phyloP scores from a whole-genome alignment of 2,329 filamentous ascomycete genomes.

The Penicillium nordicum region DNA sequence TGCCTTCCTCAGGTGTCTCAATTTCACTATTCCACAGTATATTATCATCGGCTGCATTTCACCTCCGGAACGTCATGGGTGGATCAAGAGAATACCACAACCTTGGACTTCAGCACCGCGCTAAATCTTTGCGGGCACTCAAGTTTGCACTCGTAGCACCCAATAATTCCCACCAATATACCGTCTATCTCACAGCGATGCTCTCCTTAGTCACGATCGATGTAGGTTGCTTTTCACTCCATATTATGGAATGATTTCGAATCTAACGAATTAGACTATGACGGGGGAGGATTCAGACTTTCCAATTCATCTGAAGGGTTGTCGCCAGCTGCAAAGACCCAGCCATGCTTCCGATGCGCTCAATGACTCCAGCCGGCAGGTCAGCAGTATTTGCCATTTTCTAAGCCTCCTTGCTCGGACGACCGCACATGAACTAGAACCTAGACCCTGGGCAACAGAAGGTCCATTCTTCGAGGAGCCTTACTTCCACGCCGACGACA shows the following conservation, averaged over 20 bases:
- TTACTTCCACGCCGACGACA: conserved; percentile 4
- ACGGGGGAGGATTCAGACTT: conserved; percentile 22
- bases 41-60: conserved; percentile 13
- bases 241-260: neutral
- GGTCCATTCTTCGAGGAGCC: neutral
- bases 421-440: conserved; percentile 11
- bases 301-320: conserved; percentile 19
- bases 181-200: conserved; percentile 17
- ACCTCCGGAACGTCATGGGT: conserved; percentile 6
- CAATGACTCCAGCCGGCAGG: conserved; percentile 10
- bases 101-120: conserved; percentile 5
- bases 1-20: conserved; percentile 1
- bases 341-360: neutral
- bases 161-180: conserved; percentile 5
- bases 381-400: conserved; percentile 20
- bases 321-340: conserved; percentile 10
- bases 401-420: conserved; percentile 18
- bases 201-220: conserved; percentile 20
- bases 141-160: neutral
- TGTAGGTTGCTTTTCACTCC: conserved; percentile 5
- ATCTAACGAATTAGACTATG: conserved; percentile 5
- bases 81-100: conserved; percentile 1
- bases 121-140: conserved; percentile 6
- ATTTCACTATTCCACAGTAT: conserved; percentile 12
- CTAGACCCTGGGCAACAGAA: neutral